phyloP scores from a whole-genome alignment of 148 eudicot species.

The Cornus kousa region DNA sequence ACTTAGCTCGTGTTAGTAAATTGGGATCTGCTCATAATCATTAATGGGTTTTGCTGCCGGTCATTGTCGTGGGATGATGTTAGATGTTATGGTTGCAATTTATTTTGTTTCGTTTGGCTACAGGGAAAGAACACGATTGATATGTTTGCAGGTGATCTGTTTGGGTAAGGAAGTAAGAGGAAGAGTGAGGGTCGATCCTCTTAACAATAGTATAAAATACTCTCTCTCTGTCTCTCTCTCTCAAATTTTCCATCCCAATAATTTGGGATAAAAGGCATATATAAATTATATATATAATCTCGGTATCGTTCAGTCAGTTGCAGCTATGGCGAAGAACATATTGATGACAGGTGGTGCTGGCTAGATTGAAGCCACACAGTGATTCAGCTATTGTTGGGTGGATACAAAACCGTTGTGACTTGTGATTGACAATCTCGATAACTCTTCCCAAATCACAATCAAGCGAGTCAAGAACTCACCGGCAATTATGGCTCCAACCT shows the following conservation, averaged over 20 bases:
- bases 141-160: no score
- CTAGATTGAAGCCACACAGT: conserved; percentile 88
- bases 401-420: conserved; percentile 49
- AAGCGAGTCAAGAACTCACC: conserved; percentile 67
- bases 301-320: no score
- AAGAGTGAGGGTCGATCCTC: no score
- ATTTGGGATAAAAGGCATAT: no score
- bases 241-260: no score
- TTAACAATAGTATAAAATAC: no score
- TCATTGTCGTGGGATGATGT: not conserved
- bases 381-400: conserved; percentile 66
- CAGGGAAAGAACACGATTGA: not conserved
- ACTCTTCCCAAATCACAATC: conserved; percentile 69
- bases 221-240: no score
- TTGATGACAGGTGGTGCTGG: conserved; percentile 97
- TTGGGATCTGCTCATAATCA: not conserved
- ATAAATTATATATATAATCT: not conserved
- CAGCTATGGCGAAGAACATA: conserved; percentile 42
- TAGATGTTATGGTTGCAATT: not conserved
- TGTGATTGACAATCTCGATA: conserved; percentile 73
- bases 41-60: not conserved
- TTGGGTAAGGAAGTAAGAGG: no score
- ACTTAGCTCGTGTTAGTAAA: not conserved
- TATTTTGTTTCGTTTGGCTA: not conserved
- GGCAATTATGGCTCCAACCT: conserved; percentile 56